phyloP scores from a whole-genome alignment of 192 early-diverging fungal genomes.

The Podila verticillata region DNA sequence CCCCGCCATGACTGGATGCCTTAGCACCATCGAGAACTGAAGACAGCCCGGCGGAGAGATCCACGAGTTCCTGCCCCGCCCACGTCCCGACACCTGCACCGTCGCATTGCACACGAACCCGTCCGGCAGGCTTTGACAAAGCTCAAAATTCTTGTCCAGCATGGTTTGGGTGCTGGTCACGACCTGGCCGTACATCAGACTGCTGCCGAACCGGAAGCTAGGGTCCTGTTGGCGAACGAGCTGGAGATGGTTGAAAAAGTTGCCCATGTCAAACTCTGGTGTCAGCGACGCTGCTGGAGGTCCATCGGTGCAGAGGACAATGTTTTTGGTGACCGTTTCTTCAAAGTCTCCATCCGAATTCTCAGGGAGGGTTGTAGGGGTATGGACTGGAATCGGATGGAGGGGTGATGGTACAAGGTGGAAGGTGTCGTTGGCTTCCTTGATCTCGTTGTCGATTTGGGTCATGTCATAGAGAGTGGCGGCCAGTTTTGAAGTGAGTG shows the following conservation, averaged over 20 bases:
- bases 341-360: conserved; percentile 20
- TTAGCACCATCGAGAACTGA: conserved; percentile 83
- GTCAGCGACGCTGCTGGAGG: conserved; percentile 58
- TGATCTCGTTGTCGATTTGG: conserved; percentile 14
- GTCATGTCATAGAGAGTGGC: conserved; percentile 14
- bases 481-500: conserved; percentile 18
- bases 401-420: conserved; percentile 30
- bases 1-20: conserved; percentile 64
- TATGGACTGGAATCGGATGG: conserved; percentile 25
- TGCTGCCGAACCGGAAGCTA: conserved; percentile 70
- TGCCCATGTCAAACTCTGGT: conserved; percentile 68
- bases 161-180: conserved; percentile 93
- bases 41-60: conserved; percentile 94
- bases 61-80: conserved; percentile 95
- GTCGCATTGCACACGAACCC: conserved; percentile 86
- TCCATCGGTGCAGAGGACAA: conserved; percentile 53
- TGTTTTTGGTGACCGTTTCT: conserved; percentile 49
- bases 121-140: conserved; percentile 74
- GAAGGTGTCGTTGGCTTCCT: conserved; percentile 51
- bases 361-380: conserved; percentile 10
- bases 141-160: conserved; percentile 85
- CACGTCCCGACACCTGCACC: conserved; percentile 86
- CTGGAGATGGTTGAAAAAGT: conserved; percentile 61
- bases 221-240: conserved; percentile 45
- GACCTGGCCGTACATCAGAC: conserved; percentile 81